These are phyloP conservation scores for Sordariomycetes sp. DNA, from an alignment of 2,329 filamentous ascomycete species.

Conservation along the genomic window DNA sequence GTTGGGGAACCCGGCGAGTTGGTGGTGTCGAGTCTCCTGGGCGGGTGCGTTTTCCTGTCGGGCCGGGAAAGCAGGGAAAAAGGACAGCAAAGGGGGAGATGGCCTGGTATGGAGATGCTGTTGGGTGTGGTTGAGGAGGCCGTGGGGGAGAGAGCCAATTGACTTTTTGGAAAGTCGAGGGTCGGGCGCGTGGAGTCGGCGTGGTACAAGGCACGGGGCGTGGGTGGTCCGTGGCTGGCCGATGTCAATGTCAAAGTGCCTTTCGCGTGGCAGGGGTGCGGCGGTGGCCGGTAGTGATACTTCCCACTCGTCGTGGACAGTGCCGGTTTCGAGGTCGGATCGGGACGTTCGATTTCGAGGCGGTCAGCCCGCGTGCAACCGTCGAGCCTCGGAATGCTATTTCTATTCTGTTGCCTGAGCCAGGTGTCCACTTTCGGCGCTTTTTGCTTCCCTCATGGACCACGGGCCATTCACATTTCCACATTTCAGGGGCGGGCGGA, in stretches of 20 bases:
- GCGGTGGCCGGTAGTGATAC: background rate
- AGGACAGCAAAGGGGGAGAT: background rate
- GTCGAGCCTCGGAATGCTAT: background rate
- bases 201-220: background rate
- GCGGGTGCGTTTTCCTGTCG: background rate
- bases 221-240: background rate
- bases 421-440: background rate
- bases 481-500: background rate
- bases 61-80: background rate
- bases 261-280: background rate
- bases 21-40: background rate
- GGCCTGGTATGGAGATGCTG: background rate
- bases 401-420: background rate
- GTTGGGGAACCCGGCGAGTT: background rate
- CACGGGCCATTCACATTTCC: background rate
- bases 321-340: background rate
- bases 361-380: background rate
- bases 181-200: background rate
- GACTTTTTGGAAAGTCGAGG: background rate
- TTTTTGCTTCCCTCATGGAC: background rate
- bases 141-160: background rate
- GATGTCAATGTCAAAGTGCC: background rate
- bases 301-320: background rate
- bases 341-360: background rate
- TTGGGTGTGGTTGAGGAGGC: background rate